Base-by-base conservation (phyloP, 1,284 basidiomycete genomes). In the Laetiporus sulphureus region DNA sequence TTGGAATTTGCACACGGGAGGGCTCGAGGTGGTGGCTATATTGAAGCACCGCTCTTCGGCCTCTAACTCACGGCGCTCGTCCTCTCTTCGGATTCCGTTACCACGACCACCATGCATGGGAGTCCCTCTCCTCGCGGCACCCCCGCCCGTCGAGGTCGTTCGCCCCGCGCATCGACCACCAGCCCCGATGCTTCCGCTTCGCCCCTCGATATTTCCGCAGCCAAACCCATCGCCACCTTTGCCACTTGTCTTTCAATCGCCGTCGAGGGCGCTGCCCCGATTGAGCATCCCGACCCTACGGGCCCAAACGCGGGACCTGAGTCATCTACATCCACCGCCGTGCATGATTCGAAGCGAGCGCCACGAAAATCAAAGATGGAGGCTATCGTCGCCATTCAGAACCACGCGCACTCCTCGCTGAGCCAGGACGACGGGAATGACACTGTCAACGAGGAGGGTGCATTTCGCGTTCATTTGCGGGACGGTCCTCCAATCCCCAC, bases 331-430 rank as follows among this genome's bases (percentile, higher is more conserved):
- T 53, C 47, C 53, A 62, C 57, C 36, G 52, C 60, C 54, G 52
- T 63, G 52, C 53, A 53, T 54, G 72, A 73, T 48, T 63, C 72
- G 38, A 77, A 75, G 63, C 73, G 86, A 46, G 83, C 86, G 30
- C 85, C 87, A 35, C 80, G 87, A 59, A 89, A 89, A 71, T 88
- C 85, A 52, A 90, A 90, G 73, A 86, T 79, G 31, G 84, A 90
- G 51, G 86, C 86, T 43, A 69, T 90, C 34, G 83, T 74, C 21
- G 87, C 86, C 20, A 65, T 90, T 42, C 80, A 80, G 59, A 74
- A 68, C 51, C 80, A 83, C 46, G 74, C 77, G 31, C 68, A 71
- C 59, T 73, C 75, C 29, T 73, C 74, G 36, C 57, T 68, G 43
- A 69, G 71, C 46, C 61, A 64, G 31, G 75, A 75, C 52, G 75